Conservation (phyloP, 345 rosid species). For the Physaria fendleri region DNA sequence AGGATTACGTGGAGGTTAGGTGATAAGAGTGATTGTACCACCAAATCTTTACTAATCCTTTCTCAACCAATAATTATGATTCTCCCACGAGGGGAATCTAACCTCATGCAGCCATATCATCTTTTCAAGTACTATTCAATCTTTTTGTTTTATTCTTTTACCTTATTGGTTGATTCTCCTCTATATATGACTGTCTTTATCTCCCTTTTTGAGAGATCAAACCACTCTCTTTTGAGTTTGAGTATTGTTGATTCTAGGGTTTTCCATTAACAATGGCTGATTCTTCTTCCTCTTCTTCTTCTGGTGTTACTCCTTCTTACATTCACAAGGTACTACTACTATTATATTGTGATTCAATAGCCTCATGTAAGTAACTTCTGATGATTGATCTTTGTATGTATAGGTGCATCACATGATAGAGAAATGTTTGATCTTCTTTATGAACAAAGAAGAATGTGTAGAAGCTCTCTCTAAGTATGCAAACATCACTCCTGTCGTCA, state of each 20-base stretch:
- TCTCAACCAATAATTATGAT: conserved; percentile 70
- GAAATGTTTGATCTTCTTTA: too few species aligned
- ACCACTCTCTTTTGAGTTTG: conserved; percentile 10
- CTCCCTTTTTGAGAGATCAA: conserved; percentile 30
- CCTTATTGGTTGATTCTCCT: conserved; percentile 10
- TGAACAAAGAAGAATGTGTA: too few species aligned
- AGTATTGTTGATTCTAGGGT: conserved; percentile 24
- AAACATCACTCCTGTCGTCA: too few species aligned
- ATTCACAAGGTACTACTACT: conserved; percentile 88
- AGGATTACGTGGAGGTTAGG: too few species aligned
- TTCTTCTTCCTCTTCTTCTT: too few species aligned
- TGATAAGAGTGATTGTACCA: conserved; percentile 48
- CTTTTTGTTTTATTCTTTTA: conserved; percentile 16
- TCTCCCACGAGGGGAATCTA: conserved; percentile 86
- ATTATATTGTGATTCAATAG: background rate
- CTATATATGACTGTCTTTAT: conserved; percentile 29
- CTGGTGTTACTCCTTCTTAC: conserved; percentile 81
- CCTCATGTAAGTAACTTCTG: too few species aligned
- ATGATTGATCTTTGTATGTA: too few species aligned
- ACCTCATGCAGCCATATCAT: conserved; percentile 37
- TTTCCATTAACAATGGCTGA: conserved; percentile 28
- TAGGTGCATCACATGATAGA: too few species aligned
- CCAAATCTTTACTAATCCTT: conserved; percentile 81
- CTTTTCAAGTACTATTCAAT: too few species aligned
- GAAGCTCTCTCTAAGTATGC: too few species aligned